Evolutionary conservation across 495 filamentous ascomycete genomes (phyloP).

Genomic region (Emericellopsis terricola): DNA sequence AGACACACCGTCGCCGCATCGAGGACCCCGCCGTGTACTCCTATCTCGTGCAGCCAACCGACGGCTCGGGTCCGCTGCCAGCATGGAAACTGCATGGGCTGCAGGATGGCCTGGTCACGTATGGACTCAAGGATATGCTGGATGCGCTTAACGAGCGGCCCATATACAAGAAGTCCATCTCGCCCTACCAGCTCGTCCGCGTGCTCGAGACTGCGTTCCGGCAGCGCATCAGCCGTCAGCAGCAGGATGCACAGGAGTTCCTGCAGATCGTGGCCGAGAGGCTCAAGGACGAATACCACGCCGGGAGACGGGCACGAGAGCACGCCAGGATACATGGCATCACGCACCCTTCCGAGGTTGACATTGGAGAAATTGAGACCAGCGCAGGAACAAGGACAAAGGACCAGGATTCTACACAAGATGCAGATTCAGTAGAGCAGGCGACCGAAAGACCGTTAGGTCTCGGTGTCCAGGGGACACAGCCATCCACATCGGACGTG

Average conservation of each 20-base stretch:
- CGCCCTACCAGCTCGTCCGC: constrained; percentile 59
- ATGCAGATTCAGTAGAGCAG: not conserved
- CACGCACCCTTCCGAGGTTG: not conserved
- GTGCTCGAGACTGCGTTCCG: constrained; percentile 72
- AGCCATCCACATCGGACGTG: not conserved
- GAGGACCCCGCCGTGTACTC: constrained; percentile 58
- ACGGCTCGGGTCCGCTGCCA: constrained; percentile 26
- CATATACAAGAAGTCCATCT: constrained; percentile 86
- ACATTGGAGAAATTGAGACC: not conserved
- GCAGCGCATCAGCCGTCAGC: constrained; percentile 76
- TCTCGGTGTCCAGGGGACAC: not conserved
- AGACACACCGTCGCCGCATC: constrained; percentile 62
- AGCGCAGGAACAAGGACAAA: not conserved
- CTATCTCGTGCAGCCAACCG: constrained; percentile 22
- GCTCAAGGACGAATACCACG: constrained; percentile 84
- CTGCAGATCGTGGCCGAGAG: constrained; percentile 84
- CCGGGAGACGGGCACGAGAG: constrained; percentile 51
- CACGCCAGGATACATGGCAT: constrained; percentile 11
- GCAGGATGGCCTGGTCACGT: constrained; percentile 66
- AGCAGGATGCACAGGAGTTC: constrained; percentile 99
- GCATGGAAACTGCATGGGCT: constrained; percentile 53
- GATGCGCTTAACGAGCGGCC: constrained; percentile 89
- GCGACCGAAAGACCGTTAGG: too few relatives aligned
- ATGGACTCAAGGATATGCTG: constrained; percentile 77
- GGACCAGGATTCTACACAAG: not conserved